Evolutionary conservation across 2,329 filamentous ascomycete species (phyloP).

Genomic region (Hypoxylon sp.): DNA sequence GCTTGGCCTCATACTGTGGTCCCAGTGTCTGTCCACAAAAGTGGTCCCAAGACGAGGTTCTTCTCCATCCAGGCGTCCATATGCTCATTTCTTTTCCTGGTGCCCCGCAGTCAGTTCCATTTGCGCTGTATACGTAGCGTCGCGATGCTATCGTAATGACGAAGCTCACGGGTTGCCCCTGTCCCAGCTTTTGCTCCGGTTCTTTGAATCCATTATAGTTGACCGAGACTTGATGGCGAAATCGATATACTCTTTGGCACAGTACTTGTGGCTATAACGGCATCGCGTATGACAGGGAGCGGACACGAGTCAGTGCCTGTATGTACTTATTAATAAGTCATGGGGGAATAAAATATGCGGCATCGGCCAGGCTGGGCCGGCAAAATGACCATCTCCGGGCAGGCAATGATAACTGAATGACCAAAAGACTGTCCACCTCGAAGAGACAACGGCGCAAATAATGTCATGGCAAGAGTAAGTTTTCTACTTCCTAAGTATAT

Average conservation of each 20-base stretch:
- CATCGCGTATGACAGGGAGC: conserved; percentile 41
- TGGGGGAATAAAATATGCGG: conserved; percentile 38
- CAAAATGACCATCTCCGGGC: conserved; percentile 32
- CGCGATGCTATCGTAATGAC: conserved; percentile 42
- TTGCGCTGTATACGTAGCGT: conserved; percentile 34
- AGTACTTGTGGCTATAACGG: conserved; percentile 36
- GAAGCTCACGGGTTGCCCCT: conserved; percentile 33
- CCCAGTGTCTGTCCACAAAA: conserved; percentile 42
- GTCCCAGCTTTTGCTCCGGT: conserved; percentile 23
- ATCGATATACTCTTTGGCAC: conserved; percentile 22
- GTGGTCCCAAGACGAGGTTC: conserved; percentile 33
- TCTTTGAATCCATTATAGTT: conserved; percentile 18
- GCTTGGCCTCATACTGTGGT: conserved; percentile 36
- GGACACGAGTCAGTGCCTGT: conserved; percentile 40
- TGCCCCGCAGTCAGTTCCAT: conserved; percentile 34
- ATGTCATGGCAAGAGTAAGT: conserved; percentile 10
- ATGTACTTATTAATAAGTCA: conserved; percentile 34
- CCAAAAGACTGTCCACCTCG: background rate
- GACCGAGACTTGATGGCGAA: conserved; percentile 36
- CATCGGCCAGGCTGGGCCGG: conserved; percentile 40
- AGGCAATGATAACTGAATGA: conserved; percentile 34
- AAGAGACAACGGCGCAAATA: background rate
- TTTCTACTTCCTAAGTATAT: background rate
- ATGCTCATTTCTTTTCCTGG: conserved; percentile 31
- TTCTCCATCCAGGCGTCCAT: conserved; percentile 26